Base-by-base conservation (phyloP, 345 rosid genomes). In the Cardamine occulta region DNA sequence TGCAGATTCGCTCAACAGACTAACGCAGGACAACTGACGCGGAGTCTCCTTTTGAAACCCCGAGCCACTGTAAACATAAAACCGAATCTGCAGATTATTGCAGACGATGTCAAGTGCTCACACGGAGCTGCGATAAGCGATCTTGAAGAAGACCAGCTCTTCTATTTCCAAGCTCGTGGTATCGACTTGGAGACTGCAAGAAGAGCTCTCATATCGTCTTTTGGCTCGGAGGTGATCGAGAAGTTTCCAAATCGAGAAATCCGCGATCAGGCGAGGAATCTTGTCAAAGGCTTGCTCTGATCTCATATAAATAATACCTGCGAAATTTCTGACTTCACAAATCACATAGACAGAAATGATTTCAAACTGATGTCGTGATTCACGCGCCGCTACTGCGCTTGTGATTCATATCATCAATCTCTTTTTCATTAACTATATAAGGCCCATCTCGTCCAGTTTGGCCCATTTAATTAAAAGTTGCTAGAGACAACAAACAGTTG, bases 91-190 rank as follows among this genome's bases (percentile, higher is more conserved):
- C 97, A 95, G 85, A 95, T 89, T 52, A 85, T 95, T 64, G 97
- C 99, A 0, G 90, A 95, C 9, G 93, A 92, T 47, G 98, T 95
- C 11, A 92, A 89, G 77, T 95, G 98, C 83, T 90, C 98, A 8
- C 98, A 95, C 14, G 99, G 98, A 76, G 98, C 98, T 80, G 99
- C 99, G 0, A 90, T 89, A 59, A 89, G 96, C 26, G 97, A 92
- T 82, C 84, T 92, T 0, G 99, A 95, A 77, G 93, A 90, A 52
- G 84, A 88, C 80, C 97, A 90, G 49, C 84, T 92, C 35, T 95
- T 95, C 85, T 95, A 95, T 84, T 86, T 95, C 53, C 91, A 75
- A 75, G 97, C 97, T 5, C 93, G 97, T 2, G 97, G 99, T 17
- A 81, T 92, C 7, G 90, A 92, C 83, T 66, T 76, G 34, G 83